Base-by-base conservation (phyloP, 768 basidiomycete genomes). In the Sarcodon aspratus region DNA sequence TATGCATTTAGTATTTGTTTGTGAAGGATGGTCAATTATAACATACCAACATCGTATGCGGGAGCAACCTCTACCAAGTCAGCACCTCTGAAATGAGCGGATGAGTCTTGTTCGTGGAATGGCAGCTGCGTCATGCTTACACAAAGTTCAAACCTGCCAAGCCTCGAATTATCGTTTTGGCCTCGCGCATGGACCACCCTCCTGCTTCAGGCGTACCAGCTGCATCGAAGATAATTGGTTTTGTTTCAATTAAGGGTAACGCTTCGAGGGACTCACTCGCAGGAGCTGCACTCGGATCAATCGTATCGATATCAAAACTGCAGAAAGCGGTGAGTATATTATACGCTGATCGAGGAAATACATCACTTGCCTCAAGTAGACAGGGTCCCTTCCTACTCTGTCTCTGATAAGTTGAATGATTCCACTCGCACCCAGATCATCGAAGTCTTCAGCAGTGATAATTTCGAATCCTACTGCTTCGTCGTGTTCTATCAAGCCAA, bases 141-240 rank as follows among this genome's bases (percentile, higher is more conserved):
- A 90, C 79, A 50, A 89, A 80, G 60, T 89, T 87, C 34, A 92
- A 66, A 6, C 86, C 86, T 1, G 76, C 77, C 9, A 91, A 69
- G 12, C 89, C 88, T 50, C 89, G 77, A 46, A 90, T 70, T 55
- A 89, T 85, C 34, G 83, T 75, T 57, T 89, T 88, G 37, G 87
- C 70, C 64, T 90, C 88, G 44, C 87, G 77, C 15, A 77, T 81
- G 3, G 88, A 87, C 86, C 85, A 89, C 10, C 88, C 88, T 32
- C 88, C 88, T 2, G 82, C 72, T 61, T 91, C 88, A 12, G 88
- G 88, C 1, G 88, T 90, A 11, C 88, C 86, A 50, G 89, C 83
- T 87, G 57, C 4, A 50, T 33, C 52, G 47, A 10, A 21, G 45
- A 3, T 27, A 5, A 27, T 27, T 27, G 5, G 5, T 27, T 27